These are phyloP conservation scores for Astrocystis sublimbata DNA, from an alignment of 495 filamentous ascomycete species.

Conservation along the genomic window DNA sequence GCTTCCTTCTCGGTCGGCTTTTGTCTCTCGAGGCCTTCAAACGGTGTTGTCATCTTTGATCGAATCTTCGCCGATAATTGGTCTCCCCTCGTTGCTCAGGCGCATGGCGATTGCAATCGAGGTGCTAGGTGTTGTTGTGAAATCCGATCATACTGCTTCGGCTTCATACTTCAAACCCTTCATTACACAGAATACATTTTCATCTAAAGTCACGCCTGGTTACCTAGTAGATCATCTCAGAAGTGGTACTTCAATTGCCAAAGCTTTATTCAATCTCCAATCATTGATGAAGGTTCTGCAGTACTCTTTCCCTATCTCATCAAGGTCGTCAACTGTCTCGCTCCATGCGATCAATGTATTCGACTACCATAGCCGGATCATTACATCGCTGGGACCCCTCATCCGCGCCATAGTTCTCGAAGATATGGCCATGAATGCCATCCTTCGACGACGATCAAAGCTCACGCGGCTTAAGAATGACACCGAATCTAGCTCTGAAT, in stretches of 20 bases:
- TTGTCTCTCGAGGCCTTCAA: constrained; percentile 64
- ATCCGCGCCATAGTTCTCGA: constrained; percentile 80
- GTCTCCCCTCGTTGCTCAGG: constrained; percentile 75
- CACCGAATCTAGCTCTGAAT: constrained; percentile 11
- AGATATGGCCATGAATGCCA: constrained; percentile 63
- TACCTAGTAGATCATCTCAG: constrained; percentile 41
- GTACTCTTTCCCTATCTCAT: constrained; percentile 70
- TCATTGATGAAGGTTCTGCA: constrained; percentile 70
- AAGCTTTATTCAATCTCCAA: constrained; percentile 73
- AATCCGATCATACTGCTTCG: constrained; percentile 33
- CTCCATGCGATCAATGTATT: constrained; percentile 75
- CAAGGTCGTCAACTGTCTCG: constrained; percentile 37
- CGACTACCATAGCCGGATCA: constrained; percentile 71
- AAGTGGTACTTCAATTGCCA: constrained; percentile 72
- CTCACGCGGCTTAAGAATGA: constrained; percentile 9
- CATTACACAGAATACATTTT: constrained; percentile 34
- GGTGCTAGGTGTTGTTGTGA: constrained; percentile 64
- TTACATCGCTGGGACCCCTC: constrained; percentile 71
- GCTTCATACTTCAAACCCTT: constrained; percentile 63
- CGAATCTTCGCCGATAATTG: constrained; percentile 79
- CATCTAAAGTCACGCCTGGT: constrained; percentile 33
- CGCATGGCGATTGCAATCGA: constrained; percentile 69
- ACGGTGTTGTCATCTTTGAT: constrained; percentile 76
- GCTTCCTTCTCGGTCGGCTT: constrained; percentile 68
- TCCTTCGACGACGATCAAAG: constrained; percentile 48